Evolutionary conservation across 768 basidiomycete species (phyloP).

Genomic region (Tylopilus felleus): DNA sequence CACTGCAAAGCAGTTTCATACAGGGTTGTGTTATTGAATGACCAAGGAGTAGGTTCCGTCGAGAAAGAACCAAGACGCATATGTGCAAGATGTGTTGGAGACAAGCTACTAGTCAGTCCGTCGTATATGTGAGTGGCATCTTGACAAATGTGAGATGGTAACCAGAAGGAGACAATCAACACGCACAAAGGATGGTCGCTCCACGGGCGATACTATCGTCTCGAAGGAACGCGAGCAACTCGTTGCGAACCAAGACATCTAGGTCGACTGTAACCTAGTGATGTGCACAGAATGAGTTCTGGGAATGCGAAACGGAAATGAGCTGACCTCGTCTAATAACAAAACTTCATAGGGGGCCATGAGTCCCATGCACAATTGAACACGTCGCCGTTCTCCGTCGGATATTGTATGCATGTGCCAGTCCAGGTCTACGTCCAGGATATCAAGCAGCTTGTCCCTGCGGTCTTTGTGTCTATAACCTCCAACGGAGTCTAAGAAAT

Average conservation of each 20-base stretch:
- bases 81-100: constrained; percentile 92
- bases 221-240: constrained; percentile 85
- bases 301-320: not conserved
- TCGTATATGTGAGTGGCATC: constrained; percentile 98
- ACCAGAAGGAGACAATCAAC: not conserved
- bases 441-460: constrained; percentile 80
- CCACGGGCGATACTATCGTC: constrained; percentile 73
- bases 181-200: constrained; percentile 84
- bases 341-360: constrained; percentile 95
- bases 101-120: constrained; percentile 62
- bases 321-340: constrained; percentile 82
- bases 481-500: constrained; percentile 95
- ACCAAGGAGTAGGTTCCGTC: constrained; percentile 70
- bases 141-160: constrained; percentile 28
- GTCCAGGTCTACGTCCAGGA: constrained; percentile 91
- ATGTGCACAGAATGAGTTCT: not conserved
- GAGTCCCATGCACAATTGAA: constrained; percentile 94
- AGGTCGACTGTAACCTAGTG: constrained; percentile 91
- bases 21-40: constrained; percentile 42
- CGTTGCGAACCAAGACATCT: constrained; percentile 90
- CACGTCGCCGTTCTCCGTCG: constrained; percentile 90
- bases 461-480: constrained; percentile 92
- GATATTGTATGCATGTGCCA: constrained; percentile 97
- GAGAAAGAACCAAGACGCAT: constrained; percentile 81
- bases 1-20: constrained; percentile 80